These are phyloP conservation scores for Aureobasidium sp. DNA, from an alignment of 2,329 filamentous ascomycete species.

Conservation along the genomic window DNA sequence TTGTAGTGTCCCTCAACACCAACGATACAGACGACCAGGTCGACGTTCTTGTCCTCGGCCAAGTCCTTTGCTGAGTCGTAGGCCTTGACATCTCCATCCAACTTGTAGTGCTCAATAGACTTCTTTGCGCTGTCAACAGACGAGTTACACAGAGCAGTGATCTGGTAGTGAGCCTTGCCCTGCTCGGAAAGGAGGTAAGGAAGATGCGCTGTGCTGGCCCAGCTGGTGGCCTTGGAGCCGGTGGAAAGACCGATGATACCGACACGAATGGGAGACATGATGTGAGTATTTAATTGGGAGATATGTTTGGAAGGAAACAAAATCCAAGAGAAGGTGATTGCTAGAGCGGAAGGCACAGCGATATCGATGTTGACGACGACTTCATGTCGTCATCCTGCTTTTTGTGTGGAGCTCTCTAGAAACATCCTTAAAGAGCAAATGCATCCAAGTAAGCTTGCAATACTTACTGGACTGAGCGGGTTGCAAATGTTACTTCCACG, in stretches of 20 bases:
- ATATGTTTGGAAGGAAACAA: background rate
- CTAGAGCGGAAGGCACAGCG: no score
- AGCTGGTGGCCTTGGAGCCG: slow-evolving; percentile 30
- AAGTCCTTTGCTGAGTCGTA: slow-evolving; percentile 36
- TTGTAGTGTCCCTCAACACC: slow-evolving; percentile 36
- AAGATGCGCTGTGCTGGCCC: slow-evolving; percentile 49
- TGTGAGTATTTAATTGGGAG: background rate
- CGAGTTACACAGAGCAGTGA: slow-evolving; percentile 44
- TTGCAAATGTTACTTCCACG: no score
- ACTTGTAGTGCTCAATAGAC: slow-evolving; percentile 33
- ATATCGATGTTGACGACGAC: background rate
- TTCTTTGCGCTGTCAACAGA: slow-evolving; percentile 33
- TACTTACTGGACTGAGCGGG: no score
- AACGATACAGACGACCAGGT: slow-evolving; percentile 40
- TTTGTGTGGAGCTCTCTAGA: background rate
- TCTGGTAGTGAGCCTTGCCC: slow-evolving; percentile 29
- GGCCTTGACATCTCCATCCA: slow-evolving; percentile 31
- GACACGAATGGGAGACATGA: slow-evolving; percentile 38
- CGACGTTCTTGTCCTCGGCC: slow-evolving; percentile 38
- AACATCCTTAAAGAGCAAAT: background rate
- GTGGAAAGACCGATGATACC: slow-evolving; percentile 51
- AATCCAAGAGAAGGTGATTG: no score
- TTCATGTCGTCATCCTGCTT: background rate
- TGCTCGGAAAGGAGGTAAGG: slow-evolving; percentile 43
- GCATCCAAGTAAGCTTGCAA: no score